Percentiles rank a stretch among this genome's conserved stretches.
These are phyloP conservation scores for Schwanniomyces sp. DNA, from an alignment of 805 yeast genomes.

Conservation along the genomic window DNA sequence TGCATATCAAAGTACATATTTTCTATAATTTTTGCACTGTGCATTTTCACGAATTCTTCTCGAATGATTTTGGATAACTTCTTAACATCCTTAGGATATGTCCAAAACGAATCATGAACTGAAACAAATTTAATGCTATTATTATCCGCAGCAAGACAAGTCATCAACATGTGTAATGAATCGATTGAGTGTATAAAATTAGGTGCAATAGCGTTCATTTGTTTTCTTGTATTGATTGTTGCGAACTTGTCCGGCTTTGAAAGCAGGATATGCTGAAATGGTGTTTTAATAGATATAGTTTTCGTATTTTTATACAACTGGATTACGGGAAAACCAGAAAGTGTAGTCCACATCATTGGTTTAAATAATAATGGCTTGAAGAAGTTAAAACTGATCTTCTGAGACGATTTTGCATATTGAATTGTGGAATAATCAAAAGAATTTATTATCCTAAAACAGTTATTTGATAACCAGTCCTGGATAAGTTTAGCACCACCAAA, in stretches of 20 bases:
- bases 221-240: conserved; percentile 27
- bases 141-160: conserved; percentile 23
- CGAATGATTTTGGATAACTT: conserved; percentile 25
- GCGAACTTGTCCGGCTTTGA: conserved; percentile 17
- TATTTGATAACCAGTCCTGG: conserved; percentile 35
- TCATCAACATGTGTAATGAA: conserved; percentile 38
- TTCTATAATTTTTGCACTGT: conserved; percentile 24
- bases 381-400: conserved; percentile 12
- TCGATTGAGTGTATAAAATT: conserved; percentile 45
- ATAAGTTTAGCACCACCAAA: conserved; percentile 32
- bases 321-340: conserved; percentile 41
- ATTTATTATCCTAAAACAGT: conserved; percentile 27
- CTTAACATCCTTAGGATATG: conserved; percentile 32
- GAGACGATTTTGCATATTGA: conserved; percentile 1
- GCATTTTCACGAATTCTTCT: conserved; percentile 35
- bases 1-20: conserved; percentile 25
- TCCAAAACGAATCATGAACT: conserved; percentile 48
- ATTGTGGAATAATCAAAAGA: conserved; percentile 20
- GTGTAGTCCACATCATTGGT: conserved; percentile 44
- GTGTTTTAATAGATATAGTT: conserved; percentile 13
- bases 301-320: conserved; percentile 29
- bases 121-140: conserved; percentile 29
- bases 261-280: conserved; percentile 20
- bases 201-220: conserved; percentile 40
- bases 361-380: conserved; percentile 17